These are phyloP conservation scores for Fomitopsis schrenkii DNA, from an alignment of 1,284 basidiomycete genomes.

Conservation along the genomic window DNA sequence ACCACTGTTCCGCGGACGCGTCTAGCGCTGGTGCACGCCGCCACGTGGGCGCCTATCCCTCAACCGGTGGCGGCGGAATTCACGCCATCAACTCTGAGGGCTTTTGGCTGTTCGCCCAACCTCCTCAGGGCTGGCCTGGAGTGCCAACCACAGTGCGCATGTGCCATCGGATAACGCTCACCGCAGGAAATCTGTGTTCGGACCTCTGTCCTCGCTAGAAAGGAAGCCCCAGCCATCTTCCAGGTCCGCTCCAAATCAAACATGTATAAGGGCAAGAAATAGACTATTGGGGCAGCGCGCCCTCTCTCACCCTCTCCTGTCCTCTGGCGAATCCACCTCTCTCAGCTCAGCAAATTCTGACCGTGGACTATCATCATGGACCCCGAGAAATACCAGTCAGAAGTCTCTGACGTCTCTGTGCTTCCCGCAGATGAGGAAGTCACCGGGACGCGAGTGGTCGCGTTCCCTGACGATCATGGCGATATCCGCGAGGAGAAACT, in stretches of 20 bases:
- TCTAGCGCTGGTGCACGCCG: constrained; percentile 3
- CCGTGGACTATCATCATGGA: not conserved
- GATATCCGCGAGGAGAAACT: constrained; percentile 39
- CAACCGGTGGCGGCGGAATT: constrained; percentile 7
- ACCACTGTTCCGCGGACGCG: not conserved
- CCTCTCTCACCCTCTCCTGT: not conserved
- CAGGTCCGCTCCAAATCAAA: not conserved
- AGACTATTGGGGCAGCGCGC: not conserved
- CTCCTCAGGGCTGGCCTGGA: constrained; percentile 6
- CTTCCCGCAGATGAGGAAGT: constrained; percentile 18
- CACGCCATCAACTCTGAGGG: constrained; percentile 22
- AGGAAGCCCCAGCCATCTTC: constrained; percentile 1
- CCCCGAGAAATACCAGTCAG: not conserved
- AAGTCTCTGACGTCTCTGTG: not conserved
- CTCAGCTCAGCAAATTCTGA: not conserved
- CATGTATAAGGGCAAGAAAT: constrained; percentile 4
- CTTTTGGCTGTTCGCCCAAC: constrained; percentile 33
- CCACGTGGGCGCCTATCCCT: constrained; percentile 15
- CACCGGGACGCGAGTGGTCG: constrained; percentile 33
- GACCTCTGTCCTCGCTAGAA: not conserved
- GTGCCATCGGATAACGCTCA: constrained; percentile 21
- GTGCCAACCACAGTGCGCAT: constrained; percentile 28
- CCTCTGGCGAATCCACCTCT: not conserved
- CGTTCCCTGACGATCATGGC: constrained; percentile 41
- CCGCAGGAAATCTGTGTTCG: not conserved